phyloP scores from a whole-genome alignment of 2,329 filamentous ascomycete species.

The Metarhizium rileyi region DNA sequence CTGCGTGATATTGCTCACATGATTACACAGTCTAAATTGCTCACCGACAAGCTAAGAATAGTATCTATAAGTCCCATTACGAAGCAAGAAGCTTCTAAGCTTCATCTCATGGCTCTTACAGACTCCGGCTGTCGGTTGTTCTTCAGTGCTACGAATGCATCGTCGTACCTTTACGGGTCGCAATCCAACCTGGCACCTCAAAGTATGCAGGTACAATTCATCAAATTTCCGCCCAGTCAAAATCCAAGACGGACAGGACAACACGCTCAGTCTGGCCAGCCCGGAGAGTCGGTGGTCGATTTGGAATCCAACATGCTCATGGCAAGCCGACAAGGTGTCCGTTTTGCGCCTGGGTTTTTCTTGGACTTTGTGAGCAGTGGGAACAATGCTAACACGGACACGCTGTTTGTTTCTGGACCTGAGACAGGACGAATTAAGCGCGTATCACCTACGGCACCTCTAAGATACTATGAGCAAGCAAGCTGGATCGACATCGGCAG shows the following conservation, averaged over 20 bases:
- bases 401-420: conserved; percentile 75
- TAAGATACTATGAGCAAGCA: conserved; percentile 67
- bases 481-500: conserved; percentile 69
- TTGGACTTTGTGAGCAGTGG: conserved; percentile 67
- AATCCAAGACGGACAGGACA: conserved; percentile 20
- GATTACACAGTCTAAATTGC: conserved; percentile 61
- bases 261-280: conserved; percentile 8
- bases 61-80: conserved; percentile 81
- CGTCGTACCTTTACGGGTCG: conserved; percentile 53
- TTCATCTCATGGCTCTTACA: conserved; percentile 85
- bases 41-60: conserved; percentile 61
- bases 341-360: conserved; percentile 84
- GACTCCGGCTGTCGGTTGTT: conserved; percentile 86
- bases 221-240: conserved; percentile 73
- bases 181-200: conserved; percentile 61
- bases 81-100: conserved; percentile 64
- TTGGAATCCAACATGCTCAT: conserved; percentile 39
- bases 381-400: conserved; percentile 51
- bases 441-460: conserved; percentile 39
- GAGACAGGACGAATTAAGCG: conserved; percentile 78
- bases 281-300: conserved; percentile 33
- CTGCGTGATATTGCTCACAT: conserved; percentile 76
- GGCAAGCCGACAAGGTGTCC: conserved; percentile 40
- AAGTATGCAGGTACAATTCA: conserved; percentile 96
- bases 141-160: conserved; percentile 77